A percentile compares a stretch with the other conserved stretches of the same genome.
Conservation (phyloP, 73 alveolate species). For the Uronychia setigera region DNA sequence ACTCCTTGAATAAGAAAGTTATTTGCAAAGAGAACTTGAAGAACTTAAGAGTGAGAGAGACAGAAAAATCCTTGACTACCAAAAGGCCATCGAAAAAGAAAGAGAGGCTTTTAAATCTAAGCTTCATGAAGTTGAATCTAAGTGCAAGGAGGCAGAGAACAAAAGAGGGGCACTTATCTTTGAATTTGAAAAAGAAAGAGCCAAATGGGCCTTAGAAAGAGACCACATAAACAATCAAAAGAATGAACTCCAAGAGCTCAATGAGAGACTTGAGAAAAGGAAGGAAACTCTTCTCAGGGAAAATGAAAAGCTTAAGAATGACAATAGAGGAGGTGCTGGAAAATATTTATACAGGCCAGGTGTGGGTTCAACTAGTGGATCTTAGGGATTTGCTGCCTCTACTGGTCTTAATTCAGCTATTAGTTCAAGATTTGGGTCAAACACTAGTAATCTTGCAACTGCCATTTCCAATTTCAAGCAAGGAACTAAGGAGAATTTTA, state of each 20-base stretch:
- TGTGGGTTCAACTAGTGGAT: not conserved
- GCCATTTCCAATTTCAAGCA: not conserved
- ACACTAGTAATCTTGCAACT: not conserved
- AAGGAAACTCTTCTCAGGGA: slow-evolving; percentile 71
- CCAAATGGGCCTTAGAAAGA: slow-evolving; percentile 82
- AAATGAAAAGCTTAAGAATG: slow-evolving; percentile 80
- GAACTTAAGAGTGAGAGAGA: slow-evolving; percentile 74
- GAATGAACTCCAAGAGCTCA: slow-evolving; percentile 62
- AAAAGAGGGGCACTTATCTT: slow-evolving; percentile 66
- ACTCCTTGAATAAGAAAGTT: slow-evolving; percentile 60
- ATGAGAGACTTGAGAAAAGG: slow-evolving; percentile 56
- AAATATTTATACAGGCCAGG: not conserved
- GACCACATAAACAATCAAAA: slow-evolving; percentile 62
- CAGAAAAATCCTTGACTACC: slow-evolving; percentile 62
- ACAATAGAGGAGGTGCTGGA: slow-evolving; percentile 34
- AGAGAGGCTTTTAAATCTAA: slow-evolving; percentile 66
- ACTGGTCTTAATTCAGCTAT: not conserved
- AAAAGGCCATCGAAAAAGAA: slow-evolving; percentile 70
- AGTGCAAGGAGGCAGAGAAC: slow-evolving; percentile 70
- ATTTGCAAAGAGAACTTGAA: slow-evolving; percentile 53
- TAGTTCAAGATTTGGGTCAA: not conserved
- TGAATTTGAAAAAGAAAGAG: slow-evolving; percentile 85
- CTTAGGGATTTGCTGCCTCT: not conserved
- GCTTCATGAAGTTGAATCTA: slow-evolving; percentile 70
- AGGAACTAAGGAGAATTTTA: not conserved